Conservation (phyloP, 345 rosid genomes). For the Firmiana major region DNA sequence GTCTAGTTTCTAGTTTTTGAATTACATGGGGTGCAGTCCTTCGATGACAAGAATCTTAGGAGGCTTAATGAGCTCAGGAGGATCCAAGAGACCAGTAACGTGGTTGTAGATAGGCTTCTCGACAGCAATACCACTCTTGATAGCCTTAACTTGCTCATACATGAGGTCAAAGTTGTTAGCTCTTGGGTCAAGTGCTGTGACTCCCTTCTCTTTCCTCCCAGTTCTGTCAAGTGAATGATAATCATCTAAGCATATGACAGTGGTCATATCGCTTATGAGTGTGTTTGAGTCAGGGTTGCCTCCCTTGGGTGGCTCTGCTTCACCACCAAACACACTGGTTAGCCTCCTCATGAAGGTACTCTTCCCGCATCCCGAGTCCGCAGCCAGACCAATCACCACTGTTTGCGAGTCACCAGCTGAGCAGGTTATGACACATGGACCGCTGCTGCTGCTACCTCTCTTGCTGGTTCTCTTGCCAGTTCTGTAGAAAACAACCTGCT, state of each 20-base stretch:
- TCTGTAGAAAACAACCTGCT: slow-evolving; percentile 46
- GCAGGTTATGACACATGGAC: slow-evolving; percentile 49
- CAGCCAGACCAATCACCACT: slow-evolving; percentile 83
- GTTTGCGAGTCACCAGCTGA: slow-evolving; percentile 48
- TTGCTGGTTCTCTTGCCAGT: slow-evolving; percentile 22
- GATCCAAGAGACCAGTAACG: slow-evolving; percentile 77
- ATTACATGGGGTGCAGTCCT: slow-evolving; percentile 98
- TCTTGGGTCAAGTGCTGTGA: slow-evolving; percentile 87
- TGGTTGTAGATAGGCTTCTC: slow-evolving; percentile 90
- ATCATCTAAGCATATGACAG: slow-evolving; percentile 87
- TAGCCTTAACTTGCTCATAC: slow-evolving; percentile 88
- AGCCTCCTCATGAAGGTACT: slow-evolving; percentile 87
- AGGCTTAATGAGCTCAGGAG: slow-evolving; percentile 85
- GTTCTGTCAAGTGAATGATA: slow-evolving; percentile 82
- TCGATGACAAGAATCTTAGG: slow-evolving; percentile 95
- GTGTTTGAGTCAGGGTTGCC: slow-evolving; percentile 97
- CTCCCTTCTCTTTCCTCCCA: slow-evolving; percentile 83
- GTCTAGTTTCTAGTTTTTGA: neutral
- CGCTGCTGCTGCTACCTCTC: slow-evolving; percentile 26
- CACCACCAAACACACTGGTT: slow-evolving; percentile 89
- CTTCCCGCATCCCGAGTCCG: slow-evolving; percentile 94
- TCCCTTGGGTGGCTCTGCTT: slow-evolving; percentile 86
- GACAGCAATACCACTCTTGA: slow-evolving; percentile 70
- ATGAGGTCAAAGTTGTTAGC: slow-evolving; percentile 88
- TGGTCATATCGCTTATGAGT: slow-evolving; percentile 77